Conservation (phyloP, 2,329 filamentous ascomycete genomes). For the Fusarium multiceps region DNA sequence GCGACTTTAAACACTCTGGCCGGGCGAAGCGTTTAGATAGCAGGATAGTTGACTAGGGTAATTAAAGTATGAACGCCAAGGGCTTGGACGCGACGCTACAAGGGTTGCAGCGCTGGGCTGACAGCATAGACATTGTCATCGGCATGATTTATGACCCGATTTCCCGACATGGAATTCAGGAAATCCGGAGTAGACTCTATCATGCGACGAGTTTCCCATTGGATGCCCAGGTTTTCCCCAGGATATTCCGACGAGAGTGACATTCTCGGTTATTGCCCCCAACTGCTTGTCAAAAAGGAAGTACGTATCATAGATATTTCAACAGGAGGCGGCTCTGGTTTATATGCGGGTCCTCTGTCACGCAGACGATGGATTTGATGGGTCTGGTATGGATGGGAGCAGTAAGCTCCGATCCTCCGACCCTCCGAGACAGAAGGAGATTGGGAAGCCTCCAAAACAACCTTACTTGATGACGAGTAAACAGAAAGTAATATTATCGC, state of each 20-base stretch:
- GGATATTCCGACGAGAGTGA: not conserved
- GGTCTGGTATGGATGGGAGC: not conserved
- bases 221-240: not conserved
- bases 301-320: constrained; percentile 18
- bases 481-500: not conserved
- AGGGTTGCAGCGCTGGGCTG: constrained; percentile 18
- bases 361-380: not conserved
- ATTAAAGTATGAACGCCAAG: constrained; percentile 13
- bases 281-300: constrained; percentile 10
- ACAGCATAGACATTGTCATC: constrained; percentile 11
- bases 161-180: not conserved
- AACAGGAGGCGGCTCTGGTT: not conserved
- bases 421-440: not conserved
- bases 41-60: not conserved
- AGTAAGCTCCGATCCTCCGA: not conserved
- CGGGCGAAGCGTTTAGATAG: not conserved
- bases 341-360: not conserved
- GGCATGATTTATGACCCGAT: constrained; percentile 28
- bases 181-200: not conserved
- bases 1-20: not conserved
- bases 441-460: not conserved
- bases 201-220: not conserved
- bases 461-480: not conserved
- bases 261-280: not conserved
- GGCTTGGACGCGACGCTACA: constrained; percentile 1